Base-by-base conservation (phyloP, 331 rosid species). In the Ulmus americana region DNA sequence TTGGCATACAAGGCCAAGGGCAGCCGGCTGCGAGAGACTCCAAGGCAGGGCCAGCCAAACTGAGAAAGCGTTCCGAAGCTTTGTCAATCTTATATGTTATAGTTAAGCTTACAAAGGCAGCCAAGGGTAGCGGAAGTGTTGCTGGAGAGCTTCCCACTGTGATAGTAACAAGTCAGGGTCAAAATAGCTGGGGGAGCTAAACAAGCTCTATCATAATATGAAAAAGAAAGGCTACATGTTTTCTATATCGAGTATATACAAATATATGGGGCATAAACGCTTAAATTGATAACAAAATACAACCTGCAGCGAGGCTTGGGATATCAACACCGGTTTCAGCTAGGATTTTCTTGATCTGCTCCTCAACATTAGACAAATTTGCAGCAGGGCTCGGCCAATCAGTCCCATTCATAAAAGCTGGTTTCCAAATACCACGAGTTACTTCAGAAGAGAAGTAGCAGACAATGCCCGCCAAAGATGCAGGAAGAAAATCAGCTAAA, bases 351-450 rank as follows among this genome's bases (percentile, higher is more conserved):
- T 77, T 94, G 57, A 94, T 87, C 76, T 90, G 99, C 70, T 84
- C 95, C 84, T 94, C 99, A 20, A 94, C 99, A 48, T 84, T 77
- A 64, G 80, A 76, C 59, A 94, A 82, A 75, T 90, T 94, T 60
- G 94, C 96, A 40, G 96, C 96, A 4, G 97, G 99, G 67, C 99
- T 94, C 10, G 99, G 99, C 99, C 99, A 94, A 74, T 94, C 99
- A 3, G 99, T 84, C 81, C 99, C 99, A 60, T 94, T 94, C 99
- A 94, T 94, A 76, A 80, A 87, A 67, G 69, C 99, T 54, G 91
- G 91, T 76, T 90, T 94, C 99, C 97, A 94, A 64, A 94, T 83
- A 47, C 96, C 95, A 9, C 99, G 79, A 64, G 91, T 85, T 69
- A 94, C 99, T 83, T 94, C 99, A 20, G 99, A 88, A 52, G 95